These are phyloP conservation scores for Aspergillus steynii DNA, from an alignment of 495 filamentous ascomycete genomes.

Conservation along the genomic window DNA sequence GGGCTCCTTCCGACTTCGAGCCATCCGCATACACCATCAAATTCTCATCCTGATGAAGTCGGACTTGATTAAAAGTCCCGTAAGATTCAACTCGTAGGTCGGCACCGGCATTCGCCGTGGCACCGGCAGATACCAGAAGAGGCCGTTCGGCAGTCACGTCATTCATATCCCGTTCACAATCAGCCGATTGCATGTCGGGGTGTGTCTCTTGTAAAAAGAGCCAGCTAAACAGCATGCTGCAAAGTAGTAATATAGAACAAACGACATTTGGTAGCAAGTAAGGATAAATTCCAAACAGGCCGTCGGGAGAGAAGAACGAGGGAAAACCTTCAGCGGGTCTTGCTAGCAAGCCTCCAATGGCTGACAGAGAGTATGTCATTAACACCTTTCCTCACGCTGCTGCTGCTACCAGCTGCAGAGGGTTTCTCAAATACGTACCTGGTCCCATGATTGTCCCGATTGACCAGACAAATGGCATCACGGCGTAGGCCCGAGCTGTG, in stretches of 20 bases:
- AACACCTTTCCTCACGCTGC: conserved; percentile 12
- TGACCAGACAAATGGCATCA: conserved; percentile 88
- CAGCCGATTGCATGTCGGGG: conserved; percentile 70
- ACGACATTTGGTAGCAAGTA: conserved; percentile 81
- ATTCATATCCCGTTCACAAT: conserved; percentile 45
- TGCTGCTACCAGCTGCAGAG: not conserved
- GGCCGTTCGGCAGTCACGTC: conserved; percentile 65
- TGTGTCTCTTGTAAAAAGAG: conserved; percentile 78
- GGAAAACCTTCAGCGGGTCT: conserved; percentile 71
- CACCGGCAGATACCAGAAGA: conserved; percentile 68
- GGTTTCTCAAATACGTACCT: conserved; percentile 32
- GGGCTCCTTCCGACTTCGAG: conserved; percentile 32
- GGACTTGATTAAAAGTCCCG: conserved; percentile 68
- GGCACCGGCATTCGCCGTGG: conserved; percentile 66
- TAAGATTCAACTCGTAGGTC: conserved; percentile 76
- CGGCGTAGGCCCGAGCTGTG: conserved; percentile 72
- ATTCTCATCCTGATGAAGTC: conserved; percentile 46
- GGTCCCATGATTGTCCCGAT: conserved; percentile 84
- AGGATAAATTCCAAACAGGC: conserved; percentile 73
- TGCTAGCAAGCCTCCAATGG: conserved; percentile 77
- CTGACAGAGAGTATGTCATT: conserved; percentile 27
- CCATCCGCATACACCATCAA: conserved; percentile 53
- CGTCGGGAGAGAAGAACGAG: conserved; percentile 57
- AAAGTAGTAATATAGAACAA: conserved; percentile 67
- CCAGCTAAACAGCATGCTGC: conserved; percentile 74